Conservation (phyloP, 2,329 filamentous ascomycete genomes). For the Fusarium citri region DNA sequence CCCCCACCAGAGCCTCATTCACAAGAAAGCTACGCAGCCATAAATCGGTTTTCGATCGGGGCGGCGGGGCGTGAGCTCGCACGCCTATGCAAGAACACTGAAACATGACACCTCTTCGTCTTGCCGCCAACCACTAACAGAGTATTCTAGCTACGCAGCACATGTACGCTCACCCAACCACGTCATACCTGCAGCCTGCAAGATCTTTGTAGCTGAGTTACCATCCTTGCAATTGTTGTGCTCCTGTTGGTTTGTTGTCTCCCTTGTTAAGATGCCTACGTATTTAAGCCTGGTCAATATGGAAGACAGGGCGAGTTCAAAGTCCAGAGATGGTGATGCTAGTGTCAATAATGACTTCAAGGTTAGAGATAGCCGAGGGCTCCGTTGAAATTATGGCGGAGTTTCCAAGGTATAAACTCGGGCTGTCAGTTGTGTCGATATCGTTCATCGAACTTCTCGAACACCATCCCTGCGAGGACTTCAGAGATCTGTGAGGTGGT, state of each 20-base stretch:
- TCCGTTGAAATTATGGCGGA: too few relatives aligned
- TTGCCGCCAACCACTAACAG: not conserved
- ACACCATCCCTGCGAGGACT: too few relatives aligned
- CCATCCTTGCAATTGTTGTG: not conserved
- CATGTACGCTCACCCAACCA: not conserved
- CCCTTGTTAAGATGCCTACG: not conserved
- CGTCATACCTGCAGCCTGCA: not conserved
- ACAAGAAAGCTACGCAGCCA: not conserved
- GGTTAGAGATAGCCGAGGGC: too few relatives aligned
- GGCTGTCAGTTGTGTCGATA: too few relatives aligned
- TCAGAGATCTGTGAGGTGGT: too few relatives aligned
- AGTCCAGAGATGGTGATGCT: not conserved
- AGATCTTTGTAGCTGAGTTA: not conserved
- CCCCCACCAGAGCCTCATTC: not conserved
- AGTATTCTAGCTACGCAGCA: not conserved
- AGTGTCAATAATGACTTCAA: too few relatives aligned
- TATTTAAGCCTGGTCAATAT: not conserved
- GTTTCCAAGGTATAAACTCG: too few relatives aligned
- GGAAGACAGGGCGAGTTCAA: not conserved
- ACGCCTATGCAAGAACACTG: not conserved
- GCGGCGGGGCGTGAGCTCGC: not conserved
- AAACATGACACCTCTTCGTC: not conserved
- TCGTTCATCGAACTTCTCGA: too few relatives aligned
- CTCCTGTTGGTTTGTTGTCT: not conserved
- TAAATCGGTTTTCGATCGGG: not conserved